Conservation (phyloP, 1,139 yeast species). For the Diutina sp. region DNA sequence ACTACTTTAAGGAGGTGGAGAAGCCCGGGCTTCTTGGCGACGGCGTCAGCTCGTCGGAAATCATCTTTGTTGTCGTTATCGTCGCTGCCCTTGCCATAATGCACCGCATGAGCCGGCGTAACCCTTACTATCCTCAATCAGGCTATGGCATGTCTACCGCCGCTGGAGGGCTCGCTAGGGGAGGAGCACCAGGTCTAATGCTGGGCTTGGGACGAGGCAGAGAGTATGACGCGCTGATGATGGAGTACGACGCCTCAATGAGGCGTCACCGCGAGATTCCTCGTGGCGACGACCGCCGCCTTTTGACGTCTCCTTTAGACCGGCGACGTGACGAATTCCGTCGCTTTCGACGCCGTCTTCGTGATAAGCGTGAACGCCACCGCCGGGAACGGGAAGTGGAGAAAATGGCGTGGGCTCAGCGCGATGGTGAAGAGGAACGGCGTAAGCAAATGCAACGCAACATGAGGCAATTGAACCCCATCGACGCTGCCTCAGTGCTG, state of each 20-base stretch:
- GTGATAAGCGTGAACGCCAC: not conserved
- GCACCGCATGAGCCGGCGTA: not conserved
- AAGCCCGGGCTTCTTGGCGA: not conserved
- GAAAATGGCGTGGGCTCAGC: not conserved
- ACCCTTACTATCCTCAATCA: not conserved
- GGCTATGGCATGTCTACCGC: not conserved
- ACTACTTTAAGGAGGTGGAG: not conserved
- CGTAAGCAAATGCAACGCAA: not conserved
- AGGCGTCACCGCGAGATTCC: not conserved
- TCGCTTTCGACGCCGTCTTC: not conserved
- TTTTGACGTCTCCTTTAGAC: not conserved
- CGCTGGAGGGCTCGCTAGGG: not conserved
- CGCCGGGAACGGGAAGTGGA: not conserved
- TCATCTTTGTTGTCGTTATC: not conserved
- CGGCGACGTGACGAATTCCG: not conserved
- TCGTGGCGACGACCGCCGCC: not conserved
- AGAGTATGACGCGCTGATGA: not conserved
- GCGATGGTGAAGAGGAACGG: not conserved
- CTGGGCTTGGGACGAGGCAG: not conserved
- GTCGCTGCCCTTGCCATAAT: not conserved
- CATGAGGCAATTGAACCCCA: not conserved
- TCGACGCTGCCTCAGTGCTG: not conserved
- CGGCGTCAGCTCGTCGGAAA: not conserved
- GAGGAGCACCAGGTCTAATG: not conserved
- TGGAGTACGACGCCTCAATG: not conserved